phyloP scores from a whole-genome alignment of 2,329 filamentous ascomycete species.

The Elsinoe australis region DNA sequence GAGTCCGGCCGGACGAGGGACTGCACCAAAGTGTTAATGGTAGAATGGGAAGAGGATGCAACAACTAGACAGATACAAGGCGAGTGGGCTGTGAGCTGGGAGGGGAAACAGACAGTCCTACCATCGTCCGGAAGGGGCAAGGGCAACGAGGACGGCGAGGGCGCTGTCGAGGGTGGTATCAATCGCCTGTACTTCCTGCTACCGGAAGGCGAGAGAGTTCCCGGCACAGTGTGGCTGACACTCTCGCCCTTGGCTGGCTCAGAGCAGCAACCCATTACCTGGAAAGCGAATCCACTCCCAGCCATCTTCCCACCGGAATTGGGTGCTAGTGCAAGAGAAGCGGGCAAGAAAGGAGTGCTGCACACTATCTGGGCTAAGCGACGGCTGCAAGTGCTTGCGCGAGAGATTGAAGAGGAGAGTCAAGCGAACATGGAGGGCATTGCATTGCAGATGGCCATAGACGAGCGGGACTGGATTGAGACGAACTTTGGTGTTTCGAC shows the following conservation, averaged over 20 bases:
- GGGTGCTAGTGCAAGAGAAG: conserved; percentile 56
- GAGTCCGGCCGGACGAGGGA: conserved; percentile 67
- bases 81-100: conserved; percentile 75
- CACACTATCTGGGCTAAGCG: conserved; percentile 89
- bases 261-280: conserved; percentile 34
- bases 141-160: conserved; percentile 7
- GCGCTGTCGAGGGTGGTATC: conserved; percentile 41
- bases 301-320: conserved; percentile 78
- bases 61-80: conserved; percentile 40
- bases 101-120: conserved; percentile 63
- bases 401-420: conserved; percentile 68
- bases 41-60: conserved; percentile 71
- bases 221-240: conserved; percentile 61
- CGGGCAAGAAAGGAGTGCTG: conserved; percentile 71
- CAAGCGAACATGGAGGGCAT: conserved; percentile 70
- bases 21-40: conserved; percentile 85
- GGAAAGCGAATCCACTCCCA: conserved; percentile 69
- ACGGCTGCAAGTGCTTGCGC: conserved; percentile 63
- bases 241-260: conserved; percentile 43
- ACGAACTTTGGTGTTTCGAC: conserved; percentile 62
- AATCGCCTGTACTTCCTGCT: conserved; percentile 74
- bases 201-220: conserved; percentile 62
- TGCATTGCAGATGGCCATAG: conserved; percentile 72
- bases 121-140: conserved; percentile 43
- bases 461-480: conserved; percentile 80